phyloP scores from a whole-genome alignment of 306 rosid species.

The Dicorynia guianensis region DNA sequence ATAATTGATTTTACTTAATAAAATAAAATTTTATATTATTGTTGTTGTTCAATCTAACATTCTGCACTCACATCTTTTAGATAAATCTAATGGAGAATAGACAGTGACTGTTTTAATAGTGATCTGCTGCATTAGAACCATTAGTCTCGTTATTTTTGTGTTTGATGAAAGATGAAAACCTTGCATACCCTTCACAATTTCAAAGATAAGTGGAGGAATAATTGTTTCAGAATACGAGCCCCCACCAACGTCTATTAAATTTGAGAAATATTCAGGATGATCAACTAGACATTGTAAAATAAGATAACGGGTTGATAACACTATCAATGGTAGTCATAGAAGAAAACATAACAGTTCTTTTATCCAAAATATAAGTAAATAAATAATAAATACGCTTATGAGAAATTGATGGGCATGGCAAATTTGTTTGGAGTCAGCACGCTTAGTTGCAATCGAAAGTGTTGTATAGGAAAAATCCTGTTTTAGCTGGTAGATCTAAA shows the following conservation, averaged over 20 bases:
- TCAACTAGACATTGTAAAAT: slow-evolving; percentile 49
- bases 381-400: slow-evolving; percentile 43
- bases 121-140: too few species aligned
- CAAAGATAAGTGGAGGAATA: slow-evolving; percentile 44
- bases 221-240: slow-evolving; percentile 58
- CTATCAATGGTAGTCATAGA: too few species aligned
- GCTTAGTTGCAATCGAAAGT: background rate
- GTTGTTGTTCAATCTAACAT: too few species aligned
- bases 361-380: too few species aligned
- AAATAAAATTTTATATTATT: too few species aligned
- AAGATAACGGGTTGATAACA: background rate
- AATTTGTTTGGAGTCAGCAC: slow-evolving; percentile 42
- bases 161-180: too few species aligned
- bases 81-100: too few species aligned
- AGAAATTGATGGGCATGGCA: slow-evolving; percentile 46
- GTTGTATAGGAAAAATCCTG: slow-evolving; percentile 65
- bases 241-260: slow-evolving; percentile 49
- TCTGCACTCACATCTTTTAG: too few species aligned
- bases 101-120: too few species aligned
- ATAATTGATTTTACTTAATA: too few species aligned
- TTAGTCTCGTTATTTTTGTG: too few species aligned
- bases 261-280: slow-evolving; percentile 53
- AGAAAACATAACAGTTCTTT: too few species aligned
- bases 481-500: slow-evolving; percentile 50
- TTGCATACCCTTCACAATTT: slow-evolving; percentile 48